phyloP scores from a whole-genome alignment of 2,329 filamentous ascomycete species.

The Sordariomycetes sp. region DNA sequence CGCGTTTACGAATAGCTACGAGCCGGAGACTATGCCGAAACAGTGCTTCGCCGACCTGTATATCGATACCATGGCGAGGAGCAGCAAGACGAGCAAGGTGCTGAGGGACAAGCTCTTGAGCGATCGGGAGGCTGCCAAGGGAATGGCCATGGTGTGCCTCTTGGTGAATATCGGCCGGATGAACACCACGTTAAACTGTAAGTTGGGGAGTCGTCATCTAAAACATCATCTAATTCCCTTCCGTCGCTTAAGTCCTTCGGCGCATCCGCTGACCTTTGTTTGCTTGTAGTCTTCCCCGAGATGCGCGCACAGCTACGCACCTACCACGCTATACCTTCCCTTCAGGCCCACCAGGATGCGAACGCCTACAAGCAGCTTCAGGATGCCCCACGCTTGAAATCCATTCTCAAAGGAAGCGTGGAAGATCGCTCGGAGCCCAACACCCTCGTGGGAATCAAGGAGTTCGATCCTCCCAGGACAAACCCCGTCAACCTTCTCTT shows the following conservation, averaged over 20 bases:
- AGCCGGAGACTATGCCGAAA: constrained; percentile 42
- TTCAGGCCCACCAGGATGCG: constrained; percentile 88
- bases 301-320: constrained; percentile 97
- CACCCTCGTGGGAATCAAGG: constrained; percentile 71
- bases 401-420: constrained; percentile 90
- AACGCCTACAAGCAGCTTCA: constrained; percentile 97
- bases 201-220: constrained; percentile 16
- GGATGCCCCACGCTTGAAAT: constrained; percentile 90
- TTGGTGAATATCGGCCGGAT: constrained; percentile 95
- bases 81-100: constrained; percentile 98
- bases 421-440: constrained; percentile 79
- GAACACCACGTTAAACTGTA: constrained; percentile 98
- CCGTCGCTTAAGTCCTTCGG: background rate
- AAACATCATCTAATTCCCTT: background rate
- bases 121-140: constrained; percentile 82
- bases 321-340: constrained; percentile 92
- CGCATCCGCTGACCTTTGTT: constrained; percentile 7
- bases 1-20: constrained; percentile 89
- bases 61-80: constrained; percentile 95
- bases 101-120: constrained; percentile 91
- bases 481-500: constrained; percentile 98
- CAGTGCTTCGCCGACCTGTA: constrained; percentile 90
- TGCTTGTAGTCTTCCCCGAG: constrained; percentile 78
- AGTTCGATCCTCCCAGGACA: constrained; percentile 53
- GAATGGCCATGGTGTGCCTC: constrained; percentile 98